phyloP scores from a whole-genome alignment of 2,329 filamentous ascomycete species.

The Huntiella decipiens region DNA sequence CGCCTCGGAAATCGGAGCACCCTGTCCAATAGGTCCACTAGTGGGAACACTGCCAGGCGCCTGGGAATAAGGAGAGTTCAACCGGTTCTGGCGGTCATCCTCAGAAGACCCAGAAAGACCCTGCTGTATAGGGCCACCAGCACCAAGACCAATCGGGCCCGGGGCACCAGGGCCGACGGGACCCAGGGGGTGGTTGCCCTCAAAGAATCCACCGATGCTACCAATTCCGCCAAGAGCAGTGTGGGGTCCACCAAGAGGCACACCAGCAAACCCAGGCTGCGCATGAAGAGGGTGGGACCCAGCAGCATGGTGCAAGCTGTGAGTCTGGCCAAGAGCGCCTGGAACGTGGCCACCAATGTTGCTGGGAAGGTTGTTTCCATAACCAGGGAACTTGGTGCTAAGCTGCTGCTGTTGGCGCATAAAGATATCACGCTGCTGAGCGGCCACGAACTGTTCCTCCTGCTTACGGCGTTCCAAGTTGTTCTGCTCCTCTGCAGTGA shows the following conservation, averaged over 20 bases:
- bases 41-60: not conserved
- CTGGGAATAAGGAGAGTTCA: not conserved
- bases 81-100: not conserved
- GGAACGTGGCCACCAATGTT: slow-evolving; percentile 11
- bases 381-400: slow-evolving; percentile 35
- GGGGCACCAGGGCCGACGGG: not conserved
- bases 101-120: not conserved
- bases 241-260: slow-evolving; percentile 20
- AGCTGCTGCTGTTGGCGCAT: slow-evolving; percentile 51
- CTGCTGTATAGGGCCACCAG: not conserved
- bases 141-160: not conserved
- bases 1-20: too few species aligned
- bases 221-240: not conserved
- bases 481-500: slow-evolving; percentile 96
- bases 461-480: slow-evolving; percentile 91
- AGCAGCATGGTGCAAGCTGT: slow-evolving; percentile 65
- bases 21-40: not conserved
- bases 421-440: slow-evolving; percentile 82
- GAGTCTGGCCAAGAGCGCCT: slow-evolving; percentile 10
- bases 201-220: not conserved
- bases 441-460: slow-evolving; percentile 93
- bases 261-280: slow-evolving; percentile 89
- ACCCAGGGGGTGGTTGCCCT: not conserved
- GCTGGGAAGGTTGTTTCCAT: not conserved
- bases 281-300: slow-evolving; percentile 92